These are phyloP conservation scores for Cetraspora pellucida DNA, from an alignment of 192 early-diverging fungal species.

Conservation along the genomic window DNA sequence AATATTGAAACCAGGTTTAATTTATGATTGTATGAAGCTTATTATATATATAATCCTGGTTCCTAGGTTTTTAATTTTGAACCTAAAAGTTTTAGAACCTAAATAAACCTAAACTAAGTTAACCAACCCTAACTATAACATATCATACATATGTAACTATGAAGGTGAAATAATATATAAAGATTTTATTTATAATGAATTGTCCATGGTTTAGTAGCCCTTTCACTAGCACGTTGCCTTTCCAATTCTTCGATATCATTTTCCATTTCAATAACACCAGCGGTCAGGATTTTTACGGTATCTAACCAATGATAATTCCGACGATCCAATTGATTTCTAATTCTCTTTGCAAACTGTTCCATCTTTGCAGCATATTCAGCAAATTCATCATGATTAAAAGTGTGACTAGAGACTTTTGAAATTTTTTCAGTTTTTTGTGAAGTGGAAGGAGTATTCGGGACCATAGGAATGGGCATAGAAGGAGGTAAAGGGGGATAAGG, in stretches of 20 bases:
- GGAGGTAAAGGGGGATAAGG: neutral
- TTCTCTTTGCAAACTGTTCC: slow-evolving; percentile 30
- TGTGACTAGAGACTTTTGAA: neutral
- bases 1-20: too few relatives aligned
- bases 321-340: slow-evolving; percentile 28
- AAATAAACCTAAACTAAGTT: too few relatives aligned
- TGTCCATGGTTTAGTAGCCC: slow-evolving; percentile 29
- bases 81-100: too few relatives aligned
- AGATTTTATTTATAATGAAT: slow-evolving; percentile 30
- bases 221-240: slow-evolving; percentile 23
- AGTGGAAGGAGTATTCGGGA: neutral
- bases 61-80: too few relatives aligned
- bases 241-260: slow-evolving; percentile 34
- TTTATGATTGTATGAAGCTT: too few relatives aligned
- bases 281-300: slow-evolving; percentile 28
- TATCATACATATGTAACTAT: neutral
- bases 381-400: slow-evolving; percentile 28
- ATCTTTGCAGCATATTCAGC: slow-evolving; percentile 27
- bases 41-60: too few relatives aligned
- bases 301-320: slow-evolving; percentile 34
- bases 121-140: neutral
- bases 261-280: slow-evolving; percentile 31
- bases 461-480: neutral
- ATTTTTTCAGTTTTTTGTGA: neutral
- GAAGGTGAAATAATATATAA: neutral